These are phyloP conservation scores for Wickerhamiella siamensis DNA, from an alignment of 805 yeast genomes.

Conservation along the genomic window DNA sequence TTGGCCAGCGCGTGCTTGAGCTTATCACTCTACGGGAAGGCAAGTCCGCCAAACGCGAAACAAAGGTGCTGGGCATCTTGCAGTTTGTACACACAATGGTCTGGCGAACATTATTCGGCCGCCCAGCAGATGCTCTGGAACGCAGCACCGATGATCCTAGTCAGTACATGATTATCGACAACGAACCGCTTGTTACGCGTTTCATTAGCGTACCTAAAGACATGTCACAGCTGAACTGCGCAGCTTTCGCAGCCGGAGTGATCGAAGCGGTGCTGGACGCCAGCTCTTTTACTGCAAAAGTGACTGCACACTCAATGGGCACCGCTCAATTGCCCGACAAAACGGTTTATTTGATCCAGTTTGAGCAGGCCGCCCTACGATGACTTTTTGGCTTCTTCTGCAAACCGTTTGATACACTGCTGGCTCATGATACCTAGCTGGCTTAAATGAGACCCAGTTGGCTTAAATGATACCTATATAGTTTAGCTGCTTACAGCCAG, in stretches of 20 bases:
- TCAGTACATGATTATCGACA: constrained; percentile 69
- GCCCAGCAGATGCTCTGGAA: constrained; percentile 60
- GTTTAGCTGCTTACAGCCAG: background rate
- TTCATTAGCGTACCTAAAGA: constrained; percentile 70
- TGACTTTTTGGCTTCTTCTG: background rate
- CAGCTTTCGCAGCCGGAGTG: constrained; percentile 74
- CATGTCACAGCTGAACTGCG: constrained; percentile 60
- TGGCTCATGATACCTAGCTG: no score
- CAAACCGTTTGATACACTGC: background rate
- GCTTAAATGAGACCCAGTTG: no score
- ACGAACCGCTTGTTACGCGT: constrained; percentile 53
- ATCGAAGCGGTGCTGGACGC: constrained; percentile 71
- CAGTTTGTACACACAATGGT: constrained; percentile 60
- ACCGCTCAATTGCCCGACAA: constrained; percentile 41
- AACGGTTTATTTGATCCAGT: constrained; percentile 65
- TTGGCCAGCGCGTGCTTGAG: constrained; percentile 62
- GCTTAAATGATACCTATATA: no score
- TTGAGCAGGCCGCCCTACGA: constrained; percentile 30
- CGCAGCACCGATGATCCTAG: constrained; percentile 53
- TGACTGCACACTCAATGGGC: constrained; percentile 71
- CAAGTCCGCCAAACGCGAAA: constrained; percentile 49
- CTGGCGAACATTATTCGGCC: constrained; percentile 65
- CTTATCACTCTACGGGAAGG: constrained; percentile 57
- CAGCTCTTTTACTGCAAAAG: constrained; percentile 56
- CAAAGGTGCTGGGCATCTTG: constrained; percentile 47